Base-by-base conservation (phyloP, 306 rosid species). In the Canavalia gladiata region DNA sequence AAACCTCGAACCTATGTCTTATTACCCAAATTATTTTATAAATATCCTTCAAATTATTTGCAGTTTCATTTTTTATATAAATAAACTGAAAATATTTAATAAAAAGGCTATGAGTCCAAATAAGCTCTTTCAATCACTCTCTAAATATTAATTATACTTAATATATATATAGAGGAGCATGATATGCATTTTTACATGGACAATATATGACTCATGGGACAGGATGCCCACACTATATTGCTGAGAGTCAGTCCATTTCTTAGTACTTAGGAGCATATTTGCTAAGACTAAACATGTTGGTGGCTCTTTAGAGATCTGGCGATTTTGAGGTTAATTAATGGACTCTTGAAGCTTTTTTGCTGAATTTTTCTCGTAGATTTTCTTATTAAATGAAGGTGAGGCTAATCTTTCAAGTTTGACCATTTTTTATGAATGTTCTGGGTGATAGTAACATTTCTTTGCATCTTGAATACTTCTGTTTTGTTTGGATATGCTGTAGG, bases 401-500 rank as follows among this genome's bases (percentile, higher is more conserved):
- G 49, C 68, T 0, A 2, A 42, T 68, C 68, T 42, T 52, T 67
- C 9, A 41, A 54, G 58, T 39, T 77, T 67, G n/a, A 56, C 49
- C 10, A 68, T 55, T 51, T 42, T 58, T 72, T 31, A 11, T 35
- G 73, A 31, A 52, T 34, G 34, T 28, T 69, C 8, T 10, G 29
- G 5, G 30, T 65, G 7, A 33, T 73, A 58, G 7, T 11, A 33
- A 62, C 31, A 60, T 43, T 31, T 52, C 37, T 66, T 59, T 49
- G 29, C 47, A 4, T 67, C 39, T 69, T 56, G 66, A 76, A 45
- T 63, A 11, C 29, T 4, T 68, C 51, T 37, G 9, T 18, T 6
- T 41, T 55, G 37, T 51, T 50, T 75, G 31, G 35, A 9, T 51
- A 54, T 66, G 29, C 50, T 68, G 82, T 72, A 95, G 97, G 98